Evolutionary conservation across 495 filamentous ascomycete species (phyloP).

Genomic region (Pyrenula aspistea): DNA sequence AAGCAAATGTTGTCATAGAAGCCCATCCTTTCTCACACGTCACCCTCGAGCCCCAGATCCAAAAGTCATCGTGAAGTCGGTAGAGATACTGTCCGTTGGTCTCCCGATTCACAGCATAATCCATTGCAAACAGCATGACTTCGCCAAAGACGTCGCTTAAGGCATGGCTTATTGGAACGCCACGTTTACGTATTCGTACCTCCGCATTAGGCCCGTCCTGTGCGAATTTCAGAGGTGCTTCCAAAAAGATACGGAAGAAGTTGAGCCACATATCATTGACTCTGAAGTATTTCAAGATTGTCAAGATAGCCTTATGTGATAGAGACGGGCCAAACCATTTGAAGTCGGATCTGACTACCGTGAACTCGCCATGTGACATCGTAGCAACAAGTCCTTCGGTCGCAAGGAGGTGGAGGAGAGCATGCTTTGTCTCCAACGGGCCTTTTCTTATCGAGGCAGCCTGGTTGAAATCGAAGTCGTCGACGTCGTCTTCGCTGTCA

Average conservation of each 20-base stretch:
- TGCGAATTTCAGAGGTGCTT: conserved; percentile 46
- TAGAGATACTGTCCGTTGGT: conserved; percentile 43
- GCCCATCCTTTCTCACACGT: conserved; percentile 46
- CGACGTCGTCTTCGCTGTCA: conserved; percentile 16
- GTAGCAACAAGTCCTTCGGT: conserved; percentile 52
- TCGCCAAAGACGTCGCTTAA: conserved; percentile 50
- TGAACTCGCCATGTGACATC: conserved; percentile 42
- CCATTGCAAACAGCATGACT: conserved; percentile 50
- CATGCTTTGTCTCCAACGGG: conserved; percentile 44
- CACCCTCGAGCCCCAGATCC: conserved; percentile 50
- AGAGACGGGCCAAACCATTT: conserved; percentile 49
- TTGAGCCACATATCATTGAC: conserved; percentile 44
- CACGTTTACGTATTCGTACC: conserved; percentile 36
- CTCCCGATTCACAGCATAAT: conserved; percentile 50
- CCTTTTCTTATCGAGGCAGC: conserved; percentile 10
- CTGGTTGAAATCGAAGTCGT: conserved; percentile 9
- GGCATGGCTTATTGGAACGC: conserved; percentile 46
- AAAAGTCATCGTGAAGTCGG: conserved; percentile 57
- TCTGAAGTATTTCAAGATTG: conserved; percentile 47
- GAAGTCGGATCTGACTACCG: conserved; percentile 49
- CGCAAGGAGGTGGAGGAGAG: conserved; percentile 46
- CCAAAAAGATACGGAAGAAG: conserved; percentile 50
- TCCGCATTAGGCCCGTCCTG: conserved; percentile 29
- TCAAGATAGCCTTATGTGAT: conserved; percentile 44
- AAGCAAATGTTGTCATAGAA: conserved; percentile 39